Base-by-base conservation (phyloP, 192 early-diverging fungal genomes). In the Coemansia biformis region DNA sequence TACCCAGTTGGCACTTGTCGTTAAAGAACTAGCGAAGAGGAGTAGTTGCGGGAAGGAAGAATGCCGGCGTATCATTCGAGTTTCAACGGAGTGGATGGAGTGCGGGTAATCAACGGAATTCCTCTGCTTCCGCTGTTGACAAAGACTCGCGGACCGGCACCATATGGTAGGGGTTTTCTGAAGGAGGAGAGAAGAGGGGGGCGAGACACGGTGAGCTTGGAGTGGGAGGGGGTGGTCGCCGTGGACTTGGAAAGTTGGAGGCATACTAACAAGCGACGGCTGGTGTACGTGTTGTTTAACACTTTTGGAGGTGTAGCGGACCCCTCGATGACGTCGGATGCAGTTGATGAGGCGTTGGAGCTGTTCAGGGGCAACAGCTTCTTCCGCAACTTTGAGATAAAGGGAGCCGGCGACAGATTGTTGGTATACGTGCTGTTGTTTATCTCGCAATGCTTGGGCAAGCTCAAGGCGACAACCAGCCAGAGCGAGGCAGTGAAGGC, bases 311-410 rank as follows among this genome's bases (percentile, higher is more conserved):
- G 12, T 26, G 22, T 48, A 48, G 44, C 57, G 10, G 81, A 80
- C 43, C 83, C 85, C 24, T 28, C 62, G 6, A 50, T 59, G 42
- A 68, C 63, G 4, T 83, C 90, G 34, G 96, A 99, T 72, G 87
- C 90, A 24, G 81, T 99, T 51, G 92, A 96, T 57, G 96, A 99
- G 63, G 88, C 96, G 28, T 57, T 99, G 38, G 85, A 82, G 52
- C 64, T 98, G 43, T 99, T 92, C 81, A 83, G 93, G 22, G 91
- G 94, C 46, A 99, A 99, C 72, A 87, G 88, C 60, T 79, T 98
- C 39, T 99, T 98, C 82, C 83, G 91, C 48, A 99, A 99, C 81
- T 99, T 99, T 83, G 94, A 99, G 59, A 92, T 99, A 66, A 92
- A 96, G 61, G 96, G 94, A 28, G 63, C 66, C 37, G 88, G 79